Evolutionary conservation across 805 yeast genomes (phyloP), one percentile per base, ranked within the genome.

Genomic region (Saccharomycopsis vini): DNA sequence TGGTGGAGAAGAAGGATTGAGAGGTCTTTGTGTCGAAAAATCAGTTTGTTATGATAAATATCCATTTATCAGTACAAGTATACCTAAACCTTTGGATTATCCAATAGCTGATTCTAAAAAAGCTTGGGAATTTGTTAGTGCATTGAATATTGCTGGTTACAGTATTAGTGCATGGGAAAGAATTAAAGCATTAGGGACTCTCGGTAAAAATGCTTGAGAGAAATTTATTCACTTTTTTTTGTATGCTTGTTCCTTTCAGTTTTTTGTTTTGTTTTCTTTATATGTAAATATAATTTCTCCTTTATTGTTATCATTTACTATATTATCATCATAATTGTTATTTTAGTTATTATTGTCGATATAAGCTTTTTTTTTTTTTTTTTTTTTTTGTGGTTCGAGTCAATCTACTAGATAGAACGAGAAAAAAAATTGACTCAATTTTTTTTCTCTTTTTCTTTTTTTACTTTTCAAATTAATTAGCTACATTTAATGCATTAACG

Each of bases 1-100:
- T 66, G 95, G 96, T 19, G 99, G 99, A 38, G 95, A 82, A 59
- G 99, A 92, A 68, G 99, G 99, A 2, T 69, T 92, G 35, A 75
- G 86, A 33, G 97, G 96, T 0, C 67, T 92, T 36, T 90, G 97
- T 60, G 71, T 79, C 45, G 84, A 87, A 43, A 92, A 92, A 58
- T 79, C 94, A 36, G 75, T 92, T 3, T 88, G 95, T 48, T 82
- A 75, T 67, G 97, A 92, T 64, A 78, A 75, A 51, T 73, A 81
- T 37, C 79, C 90, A 20, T 75, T 86, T 52, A 69, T 92, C 12
- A 77, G 88, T 5, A 84, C 95, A 1, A 70, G 76, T 39, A 88
- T 92, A 32, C 99, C 99, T 2, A 75, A 77, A 31, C 87, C 90
- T 2, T 65, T 92, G 40, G 97, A 92, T 61, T 92, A 92, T 57